Percentiles rank a stretch among this genome's conserved stretches.
Evolutionary conservation across 106 monocot genomes (phyloP).

Genomic region (Dendrobium nobile): DNA sequence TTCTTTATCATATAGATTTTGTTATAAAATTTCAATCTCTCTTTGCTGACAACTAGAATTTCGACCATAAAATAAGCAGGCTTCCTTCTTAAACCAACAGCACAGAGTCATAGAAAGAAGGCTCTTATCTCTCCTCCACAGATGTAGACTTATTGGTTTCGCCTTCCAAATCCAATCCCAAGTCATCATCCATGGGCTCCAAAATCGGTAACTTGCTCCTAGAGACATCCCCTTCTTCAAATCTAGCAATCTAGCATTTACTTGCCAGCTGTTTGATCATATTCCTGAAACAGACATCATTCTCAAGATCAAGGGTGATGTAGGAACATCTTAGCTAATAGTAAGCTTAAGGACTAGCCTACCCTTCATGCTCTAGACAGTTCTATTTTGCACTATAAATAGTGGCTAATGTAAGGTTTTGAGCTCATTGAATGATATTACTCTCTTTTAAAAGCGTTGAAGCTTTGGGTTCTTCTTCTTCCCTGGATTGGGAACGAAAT

Average conservation of each 20-base stretch:
- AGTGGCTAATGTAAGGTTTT: too few species aligned
- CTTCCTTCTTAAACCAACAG: not conserved
- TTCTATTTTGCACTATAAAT: too few species aligned
- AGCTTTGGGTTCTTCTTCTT: too few species aligned
- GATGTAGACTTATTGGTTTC: conserved; percentile 10
- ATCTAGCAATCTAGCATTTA: not conserved
- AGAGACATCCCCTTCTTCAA: conserved; percentile 20
- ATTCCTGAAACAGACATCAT: conserved; percentile 19
- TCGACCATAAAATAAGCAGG: not conserved
- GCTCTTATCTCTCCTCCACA: conserved; percentile 27
- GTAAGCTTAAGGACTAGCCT: too few species aligned
- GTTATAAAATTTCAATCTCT: too few species aligned
- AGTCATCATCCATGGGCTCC: not conserved
- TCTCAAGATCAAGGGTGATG: conserved; percentile 43
- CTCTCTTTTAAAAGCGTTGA: too few species aligned
- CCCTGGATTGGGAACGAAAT: too few species aligned
- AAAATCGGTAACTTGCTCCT: conserved; percentile 21
- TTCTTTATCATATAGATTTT: too few species aligned
- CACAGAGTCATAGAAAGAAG: conserved; percentile 16
- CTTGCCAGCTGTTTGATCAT: conserved; percentile 27
- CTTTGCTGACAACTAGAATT: too few species aligned
- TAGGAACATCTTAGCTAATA: too few species aligned
- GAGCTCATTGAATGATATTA: too few species aligned
- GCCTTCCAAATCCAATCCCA: conserved; percentile 40
- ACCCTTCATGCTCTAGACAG: too few species aligned